Evolutionary conservation across 1,284 basidiomycete species (phyloP), one percentile per base, ranked within the genome.

Genomic region (Cryptococcus wingfieldii): DNA sequence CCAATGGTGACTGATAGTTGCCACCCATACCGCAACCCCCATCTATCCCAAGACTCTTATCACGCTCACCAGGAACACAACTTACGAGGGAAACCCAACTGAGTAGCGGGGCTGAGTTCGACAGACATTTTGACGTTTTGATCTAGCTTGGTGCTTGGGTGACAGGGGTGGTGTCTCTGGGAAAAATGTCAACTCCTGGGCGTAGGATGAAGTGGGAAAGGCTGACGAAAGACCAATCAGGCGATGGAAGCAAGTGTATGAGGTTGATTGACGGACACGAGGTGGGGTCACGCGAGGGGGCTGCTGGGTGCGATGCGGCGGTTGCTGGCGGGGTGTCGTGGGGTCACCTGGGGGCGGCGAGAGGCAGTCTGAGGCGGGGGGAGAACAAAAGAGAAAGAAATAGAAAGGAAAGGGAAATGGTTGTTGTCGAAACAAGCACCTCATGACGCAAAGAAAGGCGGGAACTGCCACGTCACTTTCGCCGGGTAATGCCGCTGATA

Each of bases 11-110:
- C 7, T 10, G 14, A 8, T 25, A 8, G 12, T 5, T 16, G 10
- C 23, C 10, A 31, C 31, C 31, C 31, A 8, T 10, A 34, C 10
- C 31, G 6, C 31, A 34, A 8, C 31, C 7, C 31, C 6, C 31
- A 34, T 10, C 10, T 10, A 34, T 2, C 31, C 31, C 10, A 10
- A 3, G 16, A 27, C 38, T 18, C n/a, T 7, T 31, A 23, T 14
- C 54, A 34, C 46, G 41, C 31, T 28, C 23, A 39, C 13, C 39
- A 25, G 31, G 51, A 8, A 44, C n/a, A 41, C 5, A n/a, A 78
- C 80, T 71, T 57, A 83, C 81, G 77, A 54, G 78, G 78, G 66
- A 83, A 83, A 59, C 80, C 81, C 56, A 83, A 76, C 70, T 81
- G 79, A 58, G 69, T 69, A 47, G 77, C 71, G 28, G 82, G 82